Conservation (phyloP, 2,329 filamentous ascomycete genomes). For the Arthroderma sp. region DNA sequence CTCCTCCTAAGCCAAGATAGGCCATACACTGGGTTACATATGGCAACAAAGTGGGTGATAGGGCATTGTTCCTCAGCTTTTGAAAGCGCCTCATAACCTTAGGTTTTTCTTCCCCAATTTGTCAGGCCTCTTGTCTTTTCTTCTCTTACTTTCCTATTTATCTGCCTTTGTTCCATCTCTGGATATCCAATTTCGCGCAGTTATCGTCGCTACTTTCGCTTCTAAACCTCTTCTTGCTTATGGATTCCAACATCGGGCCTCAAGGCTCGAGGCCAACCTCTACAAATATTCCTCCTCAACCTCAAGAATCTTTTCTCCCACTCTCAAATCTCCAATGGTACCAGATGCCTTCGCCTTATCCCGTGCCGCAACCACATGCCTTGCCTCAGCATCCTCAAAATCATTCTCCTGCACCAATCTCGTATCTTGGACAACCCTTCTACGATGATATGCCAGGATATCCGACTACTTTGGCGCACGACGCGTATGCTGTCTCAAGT, state of each 20-base stretch:
- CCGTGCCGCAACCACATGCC: slow-evolving; percentile 31
- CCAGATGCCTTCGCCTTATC: slow-evolving; percentile 33
- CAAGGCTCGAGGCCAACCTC: slow-evolving; percentile 32
- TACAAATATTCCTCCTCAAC: slow-evolving; percentile 32
- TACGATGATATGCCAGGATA: slow-evolving; percentile 30
- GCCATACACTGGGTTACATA: too few species aligned
- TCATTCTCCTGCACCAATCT: slow-evolving; percentile 30
- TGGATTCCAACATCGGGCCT: slow-evolving; percentile 32
- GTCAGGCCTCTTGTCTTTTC: slow-evolving; percentile 7
- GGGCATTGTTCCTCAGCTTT: too few species aligned
- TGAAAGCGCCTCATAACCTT: too few species aligned
- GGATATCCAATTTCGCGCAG: neutral
- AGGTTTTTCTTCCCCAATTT: slow-evolving; percentile 10
- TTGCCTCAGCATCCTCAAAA: slow-evolving; percentile 34
- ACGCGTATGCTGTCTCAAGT: slow-evolving; percentile 31
- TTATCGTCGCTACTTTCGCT: neutral
- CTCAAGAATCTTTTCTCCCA: slow-evolving; percentile 22
- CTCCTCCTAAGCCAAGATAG: slow-evolving; percentile 29
- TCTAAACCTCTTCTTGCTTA: slow-evolving; percentile 11
- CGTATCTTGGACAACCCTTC: slow-evolving; percentile 30
- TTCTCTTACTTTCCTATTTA: slow-evolving; percentile 2
- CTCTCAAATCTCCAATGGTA: slow-evolving; percentile 36
- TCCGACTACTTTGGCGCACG: slow-evolving; percentile 27
- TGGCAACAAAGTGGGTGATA: too few species aligned
- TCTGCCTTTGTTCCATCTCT: neutral